These are phyloP conservation scores for Tagetes patula DNA, from an alignment of 129 eudicot genomes.

Conservation along the genomic window DNA sequence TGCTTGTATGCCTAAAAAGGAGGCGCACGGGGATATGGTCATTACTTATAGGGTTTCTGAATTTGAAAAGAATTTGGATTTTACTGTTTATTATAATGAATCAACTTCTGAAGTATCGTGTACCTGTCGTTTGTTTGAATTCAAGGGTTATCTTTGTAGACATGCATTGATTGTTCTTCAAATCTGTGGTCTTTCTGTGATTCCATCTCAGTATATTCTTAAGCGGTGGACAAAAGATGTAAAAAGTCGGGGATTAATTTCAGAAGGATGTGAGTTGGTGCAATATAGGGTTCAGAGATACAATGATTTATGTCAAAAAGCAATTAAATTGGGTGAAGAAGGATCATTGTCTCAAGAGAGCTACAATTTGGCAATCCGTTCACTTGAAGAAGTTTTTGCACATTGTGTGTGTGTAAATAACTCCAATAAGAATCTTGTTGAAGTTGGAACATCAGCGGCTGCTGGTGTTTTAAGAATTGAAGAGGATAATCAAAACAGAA, in stretches of 20 bases:
- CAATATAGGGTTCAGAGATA: slow-evolving; percentile 79
- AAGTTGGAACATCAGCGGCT: slow-evolving; percentile 56
- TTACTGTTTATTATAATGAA: slow-evolving; percentile 56
- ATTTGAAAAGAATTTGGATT: slow-evolving; percentile 62
- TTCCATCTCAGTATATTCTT: slow-evolving; percentile 74
- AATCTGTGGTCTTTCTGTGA: slow-evolving; percentile 64
- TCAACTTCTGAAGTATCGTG: slow-evolving; percentile 71
- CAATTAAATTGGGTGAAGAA: slow-evolving; percentile 83
- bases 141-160: slow-evolving; percentile 81
- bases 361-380: slow-evolving; percentile 59
- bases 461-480: slow-evolving; percentile 65
- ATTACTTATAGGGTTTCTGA: slow-evolving; percentile 61
- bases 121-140: slow-evolving; percentile 82
- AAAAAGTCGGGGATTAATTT: slow-evolving; percentile 45
- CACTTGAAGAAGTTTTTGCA: slow-evolving; percentile 65
- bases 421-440: slow-evolving; percentile 60
- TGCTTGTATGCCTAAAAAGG: slow-evolving; percentile 72
- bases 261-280: slow-evolving; percentile 54
- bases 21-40: slow-evolving; percentile 45
- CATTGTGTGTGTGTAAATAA: slow-evolving; percentile 58
- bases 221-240: slow-evolving; percentile 89
- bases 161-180: slow-evolving; percentile 91
- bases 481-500: slow-evolving; percentile 71
- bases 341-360: slow-evolving; percentile 84
- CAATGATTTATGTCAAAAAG: slow-evolving; percentile 69